Conservation (phyloP, 495 filamentous ascomycete species). For the Hyaloscypha bicolor region DNA sequence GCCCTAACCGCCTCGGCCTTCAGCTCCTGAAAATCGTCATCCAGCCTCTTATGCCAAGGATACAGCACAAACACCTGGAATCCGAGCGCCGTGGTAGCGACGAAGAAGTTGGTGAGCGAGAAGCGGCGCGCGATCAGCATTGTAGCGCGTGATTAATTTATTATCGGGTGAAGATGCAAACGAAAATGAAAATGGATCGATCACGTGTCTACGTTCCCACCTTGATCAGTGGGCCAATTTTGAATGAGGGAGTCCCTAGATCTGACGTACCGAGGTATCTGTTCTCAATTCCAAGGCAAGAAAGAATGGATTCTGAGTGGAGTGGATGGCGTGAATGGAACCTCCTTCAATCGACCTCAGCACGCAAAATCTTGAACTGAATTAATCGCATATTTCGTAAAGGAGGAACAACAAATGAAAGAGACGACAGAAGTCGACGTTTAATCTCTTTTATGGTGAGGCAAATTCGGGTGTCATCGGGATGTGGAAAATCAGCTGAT, state of each 20-base stretch:
- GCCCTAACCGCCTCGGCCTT: conserved; percentile 54
- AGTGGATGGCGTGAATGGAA: not conserved
- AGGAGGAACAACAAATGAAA: not conserved
- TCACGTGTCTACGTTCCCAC: not conserved
- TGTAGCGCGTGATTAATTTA: conserved; percentile 15
- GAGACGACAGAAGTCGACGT: not conserved
- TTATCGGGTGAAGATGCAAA: no score
- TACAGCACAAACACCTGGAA: conserved; percentile 69
- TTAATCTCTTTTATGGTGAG: not conserved
- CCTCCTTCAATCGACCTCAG: not conserved
- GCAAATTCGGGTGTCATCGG: not conserved
- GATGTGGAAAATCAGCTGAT: not conserved
- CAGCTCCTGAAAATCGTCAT: conserved; percentile 58
- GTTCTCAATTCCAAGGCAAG: not conserved
- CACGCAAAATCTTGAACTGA: not conserved
- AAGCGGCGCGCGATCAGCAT: conserved; percentile 60
- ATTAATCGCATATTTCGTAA: not conserved
- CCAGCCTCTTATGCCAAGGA: conserved; percentile 66
- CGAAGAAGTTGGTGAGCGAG: conserved; percentile 62
- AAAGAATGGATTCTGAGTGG: not conserved
- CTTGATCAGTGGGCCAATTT: not conserved
- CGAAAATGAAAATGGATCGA: no score
- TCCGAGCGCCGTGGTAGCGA: conserved; percentile 59
- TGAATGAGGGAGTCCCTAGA: not conserved
- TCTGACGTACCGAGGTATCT: not conserved